phyloP scores from a whole-genome alignment of 2,329 filamentous ascomycete genomes.

The Parasarocladium wereldwijsianum region DNA sequence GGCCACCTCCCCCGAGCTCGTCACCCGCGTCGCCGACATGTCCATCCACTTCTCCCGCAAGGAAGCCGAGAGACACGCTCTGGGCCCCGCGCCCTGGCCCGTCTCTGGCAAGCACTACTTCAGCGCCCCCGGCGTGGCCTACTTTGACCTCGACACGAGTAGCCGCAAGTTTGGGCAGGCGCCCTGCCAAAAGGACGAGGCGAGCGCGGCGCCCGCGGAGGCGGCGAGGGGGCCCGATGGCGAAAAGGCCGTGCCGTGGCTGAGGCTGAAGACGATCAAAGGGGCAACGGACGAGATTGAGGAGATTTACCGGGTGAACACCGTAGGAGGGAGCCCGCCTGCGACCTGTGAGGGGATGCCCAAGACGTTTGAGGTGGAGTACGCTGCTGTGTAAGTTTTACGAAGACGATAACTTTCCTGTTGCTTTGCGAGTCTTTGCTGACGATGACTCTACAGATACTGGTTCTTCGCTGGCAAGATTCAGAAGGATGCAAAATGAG shows the following conservation, averaged over 20 bases:
- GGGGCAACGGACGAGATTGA: conserved; percentile 46
- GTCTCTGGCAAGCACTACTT: conserved; percentile 77
- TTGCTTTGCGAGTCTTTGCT: conserved; percentile 5
- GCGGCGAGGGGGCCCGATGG: conserved; percentile 46
- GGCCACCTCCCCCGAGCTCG: conserved; percentile 50
- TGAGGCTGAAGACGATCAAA: conserved; percentile 47
- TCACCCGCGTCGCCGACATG: conserved; percentile 49
- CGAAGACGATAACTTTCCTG: background rate
- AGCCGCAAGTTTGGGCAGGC: conserved; percentile 40
- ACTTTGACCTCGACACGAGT: conserved; percentile 61
- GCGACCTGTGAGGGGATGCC: conserved; percentile 53
- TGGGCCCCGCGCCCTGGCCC: conserved; percentile 44
- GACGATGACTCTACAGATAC: conserved; percentile 6
- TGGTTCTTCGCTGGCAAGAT: conserved; percentile 6
- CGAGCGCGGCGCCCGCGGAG: conserved; percentile 44
- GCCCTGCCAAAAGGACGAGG: conserved; percentile 46
- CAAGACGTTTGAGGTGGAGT: conserved; percentile 56
- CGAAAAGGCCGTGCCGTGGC: conserved; percentile 63
- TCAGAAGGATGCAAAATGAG: conserved; percentile 1
- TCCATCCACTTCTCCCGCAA: conserved; percentile 51
- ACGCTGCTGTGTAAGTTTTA: conserved; percentile 65
- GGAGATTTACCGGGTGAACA: conserved; percentile 73
- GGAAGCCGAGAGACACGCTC: conserved; percentile 15
- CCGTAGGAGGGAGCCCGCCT: conserved; percentile 66
- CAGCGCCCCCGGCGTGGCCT: conserved; percentile 51